These are phyloP conservation scores for Claviceps sp. DNA, from an alignment of 2,329 filamentous ascomycete species.

Conservation along the genomic window DNA sequence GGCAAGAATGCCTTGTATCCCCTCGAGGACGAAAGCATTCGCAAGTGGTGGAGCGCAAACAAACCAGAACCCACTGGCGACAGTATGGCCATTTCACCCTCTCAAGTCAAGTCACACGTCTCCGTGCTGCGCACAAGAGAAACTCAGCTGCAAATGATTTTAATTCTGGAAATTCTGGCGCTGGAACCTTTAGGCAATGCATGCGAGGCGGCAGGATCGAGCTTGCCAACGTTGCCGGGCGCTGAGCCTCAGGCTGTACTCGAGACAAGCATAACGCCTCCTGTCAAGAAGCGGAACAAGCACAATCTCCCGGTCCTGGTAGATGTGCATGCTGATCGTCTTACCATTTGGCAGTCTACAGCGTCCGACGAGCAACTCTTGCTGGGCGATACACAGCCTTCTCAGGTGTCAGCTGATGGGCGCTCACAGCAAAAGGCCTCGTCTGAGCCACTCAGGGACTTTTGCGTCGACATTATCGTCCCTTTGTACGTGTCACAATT, in stretches of 20 bases:
- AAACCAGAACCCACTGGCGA: conserved; percentile 38
- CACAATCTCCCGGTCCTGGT: conserved; percentile 53
- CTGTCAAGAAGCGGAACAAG: conserved; percentile 42
- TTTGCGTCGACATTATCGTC: conserved; percentile 67
- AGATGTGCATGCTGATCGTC: conserved; percentile 61
- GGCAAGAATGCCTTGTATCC: conserved; percentile 58
- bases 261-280: conserved; percentile 16
- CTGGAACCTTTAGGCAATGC: conserved; percentile 41
- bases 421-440: conserved; percentile 27
- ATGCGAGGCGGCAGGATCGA: conserved; percentile 28
- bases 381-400: conserved; percentile 33
- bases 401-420: conserved; percentile 18
- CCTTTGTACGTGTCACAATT: conserved; percentile 48
- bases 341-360: conserved; percentile 76
- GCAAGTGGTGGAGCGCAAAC: conserved; percentile 55
- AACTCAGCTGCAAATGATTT: conserved; percentile 67
- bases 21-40: conserved; percentile 49
- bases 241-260: conserved; percentile 16
- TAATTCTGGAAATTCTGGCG: conserved; percentile 64
- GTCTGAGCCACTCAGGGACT: conserved; percentile 56
- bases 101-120: conserved; percentile 48
- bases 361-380: conserved; percentile 44
- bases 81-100: conserved; percentile 31
- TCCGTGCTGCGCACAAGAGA: conserved; percentile 58
- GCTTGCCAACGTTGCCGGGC: conserved; percentile 31